These are phyloP conservation scores for Stenogyne calaminthoides DNA, from an alignment of 305 asterid species.

Conservation along the genomic window DNA sequence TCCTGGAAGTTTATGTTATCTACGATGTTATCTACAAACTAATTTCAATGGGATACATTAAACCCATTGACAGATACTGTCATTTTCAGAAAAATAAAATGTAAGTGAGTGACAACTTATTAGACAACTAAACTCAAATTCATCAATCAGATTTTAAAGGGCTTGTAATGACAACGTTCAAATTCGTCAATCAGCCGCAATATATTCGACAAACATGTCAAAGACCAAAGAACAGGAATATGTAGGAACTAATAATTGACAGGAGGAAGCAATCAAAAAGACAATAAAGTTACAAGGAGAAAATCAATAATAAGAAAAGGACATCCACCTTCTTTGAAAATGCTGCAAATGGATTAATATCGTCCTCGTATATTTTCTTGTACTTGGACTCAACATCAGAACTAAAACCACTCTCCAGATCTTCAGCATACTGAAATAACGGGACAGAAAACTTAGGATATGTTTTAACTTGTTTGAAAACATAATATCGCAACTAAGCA, in stretches of 20 bases:
- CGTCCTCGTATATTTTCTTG: constrained; percentile 97
- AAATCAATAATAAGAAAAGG: constrained; percentile 17
- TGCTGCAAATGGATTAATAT: constrained; percentile 97
- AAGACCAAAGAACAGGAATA: constrained; percentile 7
- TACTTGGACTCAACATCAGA: constrained; percentile 99
- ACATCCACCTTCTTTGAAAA: constrained; percentile 79
- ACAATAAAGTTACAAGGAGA: constrained; percentile 28
- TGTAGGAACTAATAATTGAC: constrained; percentile 12
- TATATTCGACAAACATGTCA: constrained; percentile 21
- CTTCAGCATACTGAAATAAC: constrained; percentile 80
- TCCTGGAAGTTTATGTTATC: not conserved
- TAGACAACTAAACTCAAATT: constrained; percentile 1
- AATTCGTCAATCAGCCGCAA: constrained; percentile 9
- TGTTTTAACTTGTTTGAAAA: constrained; percentile 21
- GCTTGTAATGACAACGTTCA: constrained; percentile 15
- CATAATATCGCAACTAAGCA: constrained; percentile 38
- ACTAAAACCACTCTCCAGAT: constrained; percentile 90
- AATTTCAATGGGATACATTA: constrained; percentile 7
- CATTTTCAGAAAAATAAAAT: constrained; percentile 14
- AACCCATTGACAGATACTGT: constrained; percentile 18
- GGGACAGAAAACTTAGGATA: constrained; percentile 30
- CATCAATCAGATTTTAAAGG: not conserved
- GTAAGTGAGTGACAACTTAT: not conserved
- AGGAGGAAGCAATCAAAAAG: constrained; percentile 12
- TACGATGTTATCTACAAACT: constrained; percentile 2